phyloP scores from a whole-genome alignment of 768 basidiomycete genomes.

The Pleurotus cornucopiae region DNA sequence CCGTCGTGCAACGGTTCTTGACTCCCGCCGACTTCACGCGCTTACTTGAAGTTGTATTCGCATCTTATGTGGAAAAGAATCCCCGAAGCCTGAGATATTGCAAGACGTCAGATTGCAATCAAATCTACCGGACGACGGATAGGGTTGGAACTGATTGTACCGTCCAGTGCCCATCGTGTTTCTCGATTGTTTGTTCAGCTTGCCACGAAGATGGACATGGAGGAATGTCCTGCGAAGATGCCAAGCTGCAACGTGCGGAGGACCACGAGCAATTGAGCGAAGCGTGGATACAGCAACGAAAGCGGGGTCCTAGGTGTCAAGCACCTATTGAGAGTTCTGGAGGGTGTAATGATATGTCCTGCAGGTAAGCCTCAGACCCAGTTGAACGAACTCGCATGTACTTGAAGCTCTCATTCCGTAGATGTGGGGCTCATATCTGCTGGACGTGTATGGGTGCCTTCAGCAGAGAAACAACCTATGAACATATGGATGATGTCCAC shows the following conservation, averaged over 20 bases:
- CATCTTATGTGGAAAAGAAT: slow-evolving; percentile 48
- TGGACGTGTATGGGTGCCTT: slow-evolving; percentile 52
- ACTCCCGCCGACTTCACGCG: slow-evolving; percentile 43
- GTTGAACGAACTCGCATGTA: neutral
- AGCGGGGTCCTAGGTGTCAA: slow-evolving; percentile 42
- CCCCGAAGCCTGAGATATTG: slow-evolving; percentile 61
- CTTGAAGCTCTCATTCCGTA: neutral
- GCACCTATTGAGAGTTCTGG: slow-evolving; percentile 43
- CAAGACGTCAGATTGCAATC: slow-evolving; percentile 67
- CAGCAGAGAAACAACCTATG: slow-evolving; percentile 14
- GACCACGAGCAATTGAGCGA: slow-evolving; percentile 31
- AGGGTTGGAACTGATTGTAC: neutral
- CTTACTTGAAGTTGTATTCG: slow-evolving; percentile 54
- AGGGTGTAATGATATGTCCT: slow-evolving; percentile 54
- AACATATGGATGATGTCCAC: slow-evolving; percentile 32
- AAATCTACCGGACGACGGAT: slow-evolving; percentile 45
- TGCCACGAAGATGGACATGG: slow-evolving; percentile 48
- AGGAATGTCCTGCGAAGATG: slow-evolving; percentile 47
- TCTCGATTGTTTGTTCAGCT: slow-evolving; percentile 43
- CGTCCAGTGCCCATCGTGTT: slow-evolving; percentile 12
- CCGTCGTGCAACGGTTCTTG: slow-evolving; percentile 47
- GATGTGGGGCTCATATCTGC: slow-evolving; percentile 45
- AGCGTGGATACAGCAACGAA: slow-evolving; percentile 35
- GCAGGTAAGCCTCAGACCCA: slow-evolving; percentile 22
- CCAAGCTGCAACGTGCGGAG: slow-evolving; percentile 17